These are phyloP conservation scores for Eragrostis curvula DNA, from an alignment of 176 grass and related monocot species.

Conservation along the genomic window DNA sequence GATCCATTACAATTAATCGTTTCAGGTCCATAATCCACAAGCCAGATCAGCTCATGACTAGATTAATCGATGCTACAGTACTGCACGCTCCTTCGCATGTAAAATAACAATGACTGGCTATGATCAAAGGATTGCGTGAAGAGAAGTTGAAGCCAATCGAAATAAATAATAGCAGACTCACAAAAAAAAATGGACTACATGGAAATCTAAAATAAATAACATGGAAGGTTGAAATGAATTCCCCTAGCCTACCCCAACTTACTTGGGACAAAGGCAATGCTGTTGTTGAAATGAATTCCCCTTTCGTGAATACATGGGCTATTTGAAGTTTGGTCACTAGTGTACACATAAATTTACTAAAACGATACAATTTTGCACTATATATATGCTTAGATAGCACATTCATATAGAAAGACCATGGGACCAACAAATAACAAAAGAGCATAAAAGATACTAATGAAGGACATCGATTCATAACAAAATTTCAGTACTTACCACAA, in stretches of 20 bases:
- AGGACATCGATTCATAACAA: constrained; percentile 36
- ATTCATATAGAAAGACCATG: not conserved
- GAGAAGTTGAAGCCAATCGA: not conserved
- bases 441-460: not conserved
- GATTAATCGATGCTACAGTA: not conserved
- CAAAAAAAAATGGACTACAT: not conserved
- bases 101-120: not conserved
- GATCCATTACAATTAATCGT: not conserved
- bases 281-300: not conserved
- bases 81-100: not conserved
- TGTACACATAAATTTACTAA: not conserved
- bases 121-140: not conserved
- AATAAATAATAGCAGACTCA: not conserved
- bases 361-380: not conserved
- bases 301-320: not conserved
- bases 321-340: not conserved
- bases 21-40: not conserved
- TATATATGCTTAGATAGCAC: not conserved
- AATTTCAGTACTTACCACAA: constrained; percentile 66
- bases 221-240: not conserved
- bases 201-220: not conserved
- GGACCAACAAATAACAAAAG: not conserved
- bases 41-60: not conserved
- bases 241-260: too few species aligned
- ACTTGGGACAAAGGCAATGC: too few species aligned